A percentile compares a stretch with the other conserved stretches of the same genome.
Evolutionary conservation across 2,329 filamentous ascomycete genomes (phyloP).

Genomic region (Aspergillus piperis): DNA sequence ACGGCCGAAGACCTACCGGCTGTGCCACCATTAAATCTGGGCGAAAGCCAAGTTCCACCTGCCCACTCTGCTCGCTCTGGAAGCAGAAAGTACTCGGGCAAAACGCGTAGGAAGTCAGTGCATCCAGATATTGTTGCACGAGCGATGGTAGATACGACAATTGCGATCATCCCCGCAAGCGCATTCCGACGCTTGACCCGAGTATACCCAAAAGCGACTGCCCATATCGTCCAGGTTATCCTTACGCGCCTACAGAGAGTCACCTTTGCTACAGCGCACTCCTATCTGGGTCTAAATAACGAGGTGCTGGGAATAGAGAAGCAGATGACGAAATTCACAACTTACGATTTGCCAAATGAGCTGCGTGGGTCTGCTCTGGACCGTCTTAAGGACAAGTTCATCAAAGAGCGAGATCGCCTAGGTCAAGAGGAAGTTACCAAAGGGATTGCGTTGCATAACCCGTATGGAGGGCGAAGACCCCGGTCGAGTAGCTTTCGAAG

Average conservation of each 20-base stretch:
- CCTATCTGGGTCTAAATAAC: slow-evolving; percentile 86
- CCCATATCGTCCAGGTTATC: slow-evolving; percentile 97
- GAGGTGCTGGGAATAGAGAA: slow-evolving; percentile 92
- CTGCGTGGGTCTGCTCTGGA: slow-evolving; percentile 80
- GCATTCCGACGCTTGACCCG: slow-evolving; percentile 90
- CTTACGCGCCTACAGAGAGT: slow-evolving; percentile 91
- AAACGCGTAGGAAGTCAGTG: slow-evolving; percentile 64
- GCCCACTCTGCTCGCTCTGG: slow-evolving; percentile 30
- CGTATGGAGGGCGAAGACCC: slow-evolving; percentile 63
- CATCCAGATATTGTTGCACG: slow-evolving; percentile 97
- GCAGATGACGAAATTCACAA: slow-evolving; percentile 89
- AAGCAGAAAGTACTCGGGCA: slow-evolving; percentile 23
- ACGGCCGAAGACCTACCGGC: slow-evolving; percentile 51
- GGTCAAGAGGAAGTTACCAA: slow-evolving; percentile 81
- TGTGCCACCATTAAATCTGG: slow-evolving; percentile 76
- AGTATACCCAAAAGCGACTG: slow-evolving; percentile 92
- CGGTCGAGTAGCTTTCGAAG: slow-evolving; percentile 73
- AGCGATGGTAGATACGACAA: slow-evolving; percentile 93
- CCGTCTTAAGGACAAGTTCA: slow-evolving; percentile 90
- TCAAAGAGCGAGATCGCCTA: slow-evolving; percentile 76
- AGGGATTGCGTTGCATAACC: slow-evolving; percentile 93
- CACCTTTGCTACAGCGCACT: slow-evolving; percentile 90
- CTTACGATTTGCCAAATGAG: slow-evolving; percentile 87
- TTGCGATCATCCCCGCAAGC: slow-evolving; percentile 95
- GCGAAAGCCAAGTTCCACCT: slow-evolving; percentile 43